Base-by-base conservation (phyloP, 2,329 filamentous ascomycete genomes). In the Gaeumannomyces sp. region DNA sequence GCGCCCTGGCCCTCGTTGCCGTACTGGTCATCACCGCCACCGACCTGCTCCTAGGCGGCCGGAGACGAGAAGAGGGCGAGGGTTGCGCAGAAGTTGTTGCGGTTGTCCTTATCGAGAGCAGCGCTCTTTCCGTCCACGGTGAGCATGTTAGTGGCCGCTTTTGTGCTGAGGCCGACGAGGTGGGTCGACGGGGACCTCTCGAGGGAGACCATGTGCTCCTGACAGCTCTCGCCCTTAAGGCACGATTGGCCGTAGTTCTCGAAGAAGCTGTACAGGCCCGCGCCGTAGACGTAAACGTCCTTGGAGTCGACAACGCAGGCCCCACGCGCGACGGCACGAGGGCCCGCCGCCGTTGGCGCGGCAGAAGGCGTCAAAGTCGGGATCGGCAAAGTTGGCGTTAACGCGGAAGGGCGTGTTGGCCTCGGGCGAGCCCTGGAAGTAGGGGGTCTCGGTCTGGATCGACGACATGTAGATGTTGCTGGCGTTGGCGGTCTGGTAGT, bases 381-480 rank as follows among this genome's bases (percentile, higher is more conserved):
- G 90, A 73, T 94, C 91, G 60, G 75, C 76, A 71, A 82, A 90
- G 8, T 77, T 77, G 25, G 81, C 68, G 71, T 89, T 85, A 68
- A 80, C 77, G 0, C 79, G 79, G 76, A 90, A 92, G 56, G 88
- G 90, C 13, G 84, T 81, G 13, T 84, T 81, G 2, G 91, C 85
- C 69, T 89, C 84, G 5, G 93, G 92, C 79, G 94, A 93, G 74
- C 89, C 85, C 78, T 96, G 91, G 83, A 89, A 92, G 81, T 91
- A 93, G 38, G 93, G 90, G 6, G 93, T 97, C 79, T 97, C 94
- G 4, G 91, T 91, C 79, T 97, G 93, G 71, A 96, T 92, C 62
- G 91, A 79, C 14, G 85, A 88, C 83, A 96, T 89, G 80, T 90
- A 96, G 68, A 96, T 83, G 72, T 93, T 89, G 72, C 86, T 82